Base-by-base conservation (phyloP, 2,329 filamentous ascomycete species). In the Anthostomella pinea region DNA sequence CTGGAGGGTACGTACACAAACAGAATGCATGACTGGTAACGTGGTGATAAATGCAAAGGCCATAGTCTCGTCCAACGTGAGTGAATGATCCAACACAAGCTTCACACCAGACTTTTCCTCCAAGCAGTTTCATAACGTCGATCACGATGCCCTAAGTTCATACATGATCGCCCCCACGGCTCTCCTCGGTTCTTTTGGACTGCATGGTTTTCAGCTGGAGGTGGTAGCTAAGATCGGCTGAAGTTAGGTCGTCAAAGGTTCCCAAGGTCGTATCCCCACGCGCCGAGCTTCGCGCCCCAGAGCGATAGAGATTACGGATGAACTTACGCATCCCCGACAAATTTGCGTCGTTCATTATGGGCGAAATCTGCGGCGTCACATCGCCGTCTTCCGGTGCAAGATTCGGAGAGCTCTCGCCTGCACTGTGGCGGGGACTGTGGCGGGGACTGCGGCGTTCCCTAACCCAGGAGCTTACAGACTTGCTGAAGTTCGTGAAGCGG, bases 381-480 rank as follows among this genome's bases (percentile, higher is more conserved):
- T n/a, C n/a, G n/a, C n/a, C n/a, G n/a, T n/a, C n/a, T n/a, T n/a
- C n/a, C n/a, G n/a, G n/a, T n/a, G 37, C n/a, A 7, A 41, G 35
- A 26, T 39, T 31, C 19, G 27, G n/a, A 10, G 38, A 32, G 20
- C 41, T 45, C 5, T 40, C 44, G 10, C 33, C 33, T 10, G 28
- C 11, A 29, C 38, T 35, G 6, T 38, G 36, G 8, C 26, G 6
- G 9, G n/a, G 32, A 13, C 32, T 34, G n/a, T 24, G 32, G 4
- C 13, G 40, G n/a, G 32, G 39, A 30, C 35, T 38, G 20, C 33
- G 46, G 9, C 40, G 35, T 26, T 38, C 30, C 20, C 36, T 27
- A 19, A 49, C 30, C 46, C 40, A 49, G 18, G 43, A 49, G 22
- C 36, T 24, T 4, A 49, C 9, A 6, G 38, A 42, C 17, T 33